Base-by-base conservation (phyloP, 441 rosid species). In the Melastoma candidum region DNA sequence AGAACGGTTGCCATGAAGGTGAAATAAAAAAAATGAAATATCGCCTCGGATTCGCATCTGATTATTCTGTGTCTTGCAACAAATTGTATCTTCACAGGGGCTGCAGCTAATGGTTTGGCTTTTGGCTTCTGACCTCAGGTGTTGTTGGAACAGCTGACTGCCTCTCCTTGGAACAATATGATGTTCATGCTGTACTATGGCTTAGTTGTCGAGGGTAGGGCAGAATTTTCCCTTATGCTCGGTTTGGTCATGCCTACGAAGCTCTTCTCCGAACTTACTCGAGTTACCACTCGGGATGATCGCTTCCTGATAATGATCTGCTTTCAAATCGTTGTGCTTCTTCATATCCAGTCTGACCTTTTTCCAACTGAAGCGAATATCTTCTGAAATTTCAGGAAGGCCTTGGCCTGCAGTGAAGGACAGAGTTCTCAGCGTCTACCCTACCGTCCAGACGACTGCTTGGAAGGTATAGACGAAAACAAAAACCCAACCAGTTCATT, bases 141-240 rank as follows among this genome's bases (percentile, higher is more conserved):
- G 61, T 65, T 87, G 71, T 65, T 90, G 77, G 97, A 90, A 47
- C 97, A 90, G 67, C 48, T 87, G 44, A 82, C 87, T 44, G 50
- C 73, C 41, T 85, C 96, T 57, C 96, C 97, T 11, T 87, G 96
- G 95, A 87, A 87, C 73, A 90, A 90, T 74, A 67, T 84, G 67
- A 49, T 83, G 50, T 90, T 90, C 68, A 81, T 89, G 90, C 64
- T 75, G 72, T 89, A 83, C 72, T 83, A 77, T 64, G 96, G 96
- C 66, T 75, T 90, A 71, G 85, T 90, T 29, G 70, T 90, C 54
- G 97, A 90, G 80, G 96, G 95, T 87, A 71, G 11, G 48, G 11
- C 3, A 12, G 8, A 39, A 26, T n/a, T 26, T 7, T 26, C n/a
- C 10, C 3, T 11, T 9, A 9, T 14, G 26, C 7, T 12, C 17